A percentile compares a stretch with the other conserved stretches of the same genome.
These are phyloP conservation scores for Mantamonas sphyraenae DNA, from an alignment of 78 protist species.

Conservation along the genomic window DNA sequence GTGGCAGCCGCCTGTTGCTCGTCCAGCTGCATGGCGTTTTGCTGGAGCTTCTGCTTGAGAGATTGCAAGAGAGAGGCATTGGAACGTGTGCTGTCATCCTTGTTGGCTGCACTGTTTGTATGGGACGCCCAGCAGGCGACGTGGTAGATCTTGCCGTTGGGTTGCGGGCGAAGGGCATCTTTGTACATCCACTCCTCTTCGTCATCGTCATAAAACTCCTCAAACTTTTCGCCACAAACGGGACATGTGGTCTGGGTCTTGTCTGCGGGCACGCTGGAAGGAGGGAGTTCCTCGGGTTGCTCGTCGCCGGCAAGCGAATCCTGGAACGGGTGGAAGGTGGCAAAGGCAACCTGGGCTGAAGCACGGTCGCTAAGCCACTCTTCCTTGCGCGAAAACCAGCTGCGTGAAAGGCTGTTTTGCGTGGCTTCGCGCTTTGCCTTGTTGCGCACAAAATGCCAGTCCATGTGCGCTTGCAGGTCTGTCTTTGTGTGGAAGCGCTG, in stretches of 20 bases:
- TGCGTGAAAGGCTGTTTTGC: too few species aligned
- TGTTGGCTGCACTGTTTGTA: conserved; percentile 8
- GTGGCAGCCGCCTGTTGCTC: too few species aligned
- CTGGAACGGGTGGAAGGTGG: not conserved
- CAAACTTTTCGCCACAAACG: conserved; percentile 48
- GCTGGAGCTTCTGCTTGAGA: too few species aligned
- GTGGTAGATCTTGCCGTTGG: conserved; percentile 23
- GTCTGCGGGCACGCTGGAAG: conserved; percentile 24
- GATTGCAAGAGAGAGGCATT: not conserved
- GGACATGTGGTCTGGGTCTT: conserved; percentile 40
- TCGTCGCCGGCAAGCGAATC: not conserved
- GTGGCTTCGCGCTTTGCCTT: too few species aligned
- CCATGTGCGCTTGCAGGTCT: too few species aligned
- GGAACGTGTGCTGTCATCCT: not conserved
- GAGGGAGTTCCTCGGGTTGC: conserved; percentile 4
- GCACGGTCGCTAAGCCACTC: not conserved
- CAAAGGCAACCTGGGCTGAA: not conserved
- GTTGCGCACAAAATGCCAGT: too few species aligned
- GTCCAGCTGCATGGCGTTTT: too few species aligned
- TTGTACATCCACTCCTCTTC: conserved; percentile 44
- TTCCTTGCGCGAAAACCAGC: too few species aligned
- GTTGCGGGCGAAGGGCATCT: conserved; percentile 20
- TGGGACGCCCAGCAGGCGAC: conserved; percentile 19
- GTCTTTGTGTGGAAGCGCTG: too few species aligned
- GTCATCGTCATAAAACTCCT: conserved; percentile 35